Conservation (phyloP, 257 asterid species). For the Striga asiatica region DNA sequence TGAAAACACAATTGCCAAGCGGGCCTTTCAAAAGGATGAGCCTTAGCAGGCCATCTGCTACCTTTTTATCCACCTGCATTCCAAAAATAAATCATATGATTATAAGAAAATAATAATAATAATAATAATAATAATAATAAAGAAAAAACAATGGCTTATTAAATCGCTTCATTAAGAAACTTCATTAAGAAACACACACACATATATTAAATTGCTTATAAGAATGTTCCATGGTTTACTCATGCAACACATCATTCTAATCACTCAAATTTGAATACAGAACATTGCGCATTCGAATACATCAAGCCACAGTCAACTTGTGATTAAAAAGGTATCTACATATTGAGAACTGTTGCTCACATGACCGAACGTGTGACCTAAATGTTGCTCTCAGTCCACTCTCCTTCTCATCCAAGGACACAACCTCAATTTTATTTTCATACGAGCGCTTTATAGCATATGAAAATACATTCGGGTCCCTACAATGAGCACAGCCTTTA, state of each 20-base stretch:
- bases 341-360: conserved; percentile 34
- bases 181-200: conserved; percentile 49
- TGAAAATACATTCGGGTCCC: conserved; percentile 70
- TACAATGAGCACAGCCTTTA: conserved; percentile 21
- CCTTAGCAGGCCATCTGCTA: conserved; percentile 80
- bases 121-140: no score
- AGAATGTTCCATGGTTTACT: no score
- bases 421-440: conserved; percentile 93
- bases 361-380: conserved; percentile 98
- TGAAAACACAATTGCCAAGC: conserved; percentile 74
- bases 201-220: no score
- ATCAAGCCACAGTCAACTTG: background rate
- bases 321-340: background rate
- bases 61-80: conserved; percentile 88
- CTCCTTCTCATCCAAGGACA: conserved; percentile 91
- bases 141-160: no score
- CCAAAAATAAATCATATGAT: background rate
- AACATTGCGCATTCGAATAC: conserved; percentile 5
- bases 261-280: conserved; percentile 28
- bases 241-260: no score
- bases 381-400: conserved; percentile 85
- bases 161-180: conserved; percentile 23
- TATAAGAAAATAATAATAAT: no score
- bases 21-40: conserved; percentile 92
- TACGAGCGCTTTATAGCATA: conserved; percentile 96